Percentiles rank a stretch among this genome's conserved stretches.
These are phyloP conservation scores for Zymoseptoria brevis DNA, from an alignment of 2,329 filamentous ascomycete genomes.

Conservation along the genomic window DNA sequence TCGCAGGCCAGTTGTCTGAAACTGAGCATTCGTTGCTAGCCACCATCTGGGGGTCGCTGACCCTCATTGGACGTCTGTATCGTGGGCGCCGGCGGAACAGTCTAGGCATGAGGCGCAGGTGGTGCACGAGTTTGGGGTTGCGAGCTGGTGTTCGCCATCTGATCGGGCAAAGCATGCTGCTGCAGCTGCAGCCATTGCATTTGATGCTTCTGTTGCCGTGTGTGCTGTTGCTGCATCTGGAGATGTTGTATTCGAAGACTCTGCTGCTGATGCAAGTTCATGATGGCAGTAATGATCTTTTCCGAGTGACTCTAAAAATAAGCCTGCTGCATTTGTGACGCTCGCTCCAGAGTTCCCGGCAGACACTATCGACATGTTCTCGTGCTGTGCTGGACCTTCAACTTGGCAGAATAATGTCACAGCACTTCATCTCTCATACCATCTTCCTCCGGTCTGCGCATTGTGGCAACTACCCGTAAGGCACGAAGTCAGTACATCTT, in stretches of 20 bases:
- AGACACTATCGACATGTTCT: constrained; percentile 39
- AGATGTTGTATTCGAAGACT: constrained; percentile 34
- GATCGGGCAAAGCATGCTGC: neutral
- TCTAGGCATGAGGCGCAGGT: constrained; percentile 34
- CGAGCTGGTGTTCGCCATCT: neutral
- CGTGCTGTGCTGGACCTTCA: constrained; percentile 6
- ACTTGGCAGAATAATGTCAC: neutral
- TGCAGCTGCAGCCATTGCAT: constrained; percentile 3
- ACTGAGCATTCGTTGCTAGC: neutral
- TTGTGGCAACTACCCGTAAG: neutral
- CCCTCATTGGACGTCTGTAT: constrained; percentile 12
- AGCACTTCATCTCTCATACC: neutral
- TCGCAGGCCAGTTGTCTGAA: neutral
- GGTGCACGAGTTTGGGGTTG: neutral
- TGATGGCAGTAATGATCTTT: constrained; percentile 15
- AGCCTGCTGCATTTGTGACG: constrained; percentile 25
- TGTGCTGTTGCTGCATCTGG: constrained; percentile 30
- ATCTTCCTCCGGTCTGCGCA: neutral
- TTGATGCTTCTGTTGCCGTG: constrained; percentile 3
- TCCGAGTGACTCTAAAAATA: constrained; percentile 20
- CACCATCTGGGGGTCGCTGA: neutral
- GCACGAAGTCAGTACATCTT: neutral
- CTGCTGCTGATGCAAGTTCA: constrained; percentile 30
- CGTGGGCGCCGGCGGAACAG: constrained; percentile 28
- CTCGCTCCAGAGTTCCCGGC: constrained; percentile 34